Evolutionary conservation across 192 early-diverging fungal species (phyloP).

Genomic region (Linderina pennispora): DNA sequence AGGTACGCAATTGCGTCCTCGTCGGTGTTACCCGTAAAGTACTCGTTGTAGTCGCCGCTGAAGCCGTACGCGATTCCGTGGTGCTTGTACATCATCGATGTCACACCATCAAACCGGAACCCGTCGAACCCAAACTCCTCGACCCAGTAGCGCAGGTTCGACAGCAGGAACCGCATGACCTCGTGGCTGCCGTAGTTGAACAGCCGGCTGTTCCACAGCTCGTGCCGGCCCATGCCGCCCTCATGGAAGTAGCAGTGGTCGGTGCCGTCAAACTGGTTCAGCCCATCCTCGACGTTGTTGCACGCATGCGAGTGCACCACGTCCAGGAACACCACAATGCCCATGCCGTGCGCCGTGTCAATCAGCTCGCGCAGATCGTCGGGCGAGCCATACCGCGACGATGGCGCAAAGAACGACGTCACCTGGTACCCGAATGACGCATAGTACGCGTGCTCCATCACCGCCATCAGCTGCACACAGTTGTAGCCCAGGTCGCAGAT

Average conservation of each 20-base stretch:
- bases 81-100: conserved; percentile 92
- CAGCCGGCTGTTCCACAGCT: conserved; percentile 88
- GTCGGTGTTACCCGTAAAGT: conserved; percentile 79
- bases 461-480: conserved; percentile 80
- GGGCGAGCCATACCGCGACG: conserved; percentile 88
- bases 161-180: conserved; percentile 87
- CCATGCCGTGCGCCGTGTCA: conserved; percentile 85
- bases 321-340: conserved; percentile 84
- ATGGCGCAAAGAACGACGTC: conserved; percentile 92
- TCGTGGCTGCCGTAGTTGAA: conserved; percentile 96
- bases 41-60: conserved; percentile 88
- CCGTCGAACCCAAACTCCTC: conserved; percentile 89
- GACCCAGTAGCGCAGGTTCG: conserved; percentile 93
- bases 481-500: conserved; percentile 82
- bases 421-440: conserved; percentile 98
- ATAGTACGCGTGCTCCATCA: conserved; percentile 99
- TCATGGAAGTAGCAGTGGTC: conserved; percentile 97
- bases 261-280: conserved; percentile 94
- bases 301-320: conserved; percentile 95
- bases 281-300: conserved; percentile 91
- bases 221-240: conserved; percentile 76
- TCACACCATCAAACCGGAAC: conserved; percentile 98
- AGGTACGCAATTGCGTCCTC: conserved; percentile 81
- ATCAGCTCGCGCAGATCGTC: conserved; percentile 90
- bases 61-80: conserved; percentile 94